A percentile compares a stretch with the other conserved stretches of the same genome.
Conservation (phyloP, 2,329 filamentous ascomycete species). For the Geosmithia putterillii region DNA sequence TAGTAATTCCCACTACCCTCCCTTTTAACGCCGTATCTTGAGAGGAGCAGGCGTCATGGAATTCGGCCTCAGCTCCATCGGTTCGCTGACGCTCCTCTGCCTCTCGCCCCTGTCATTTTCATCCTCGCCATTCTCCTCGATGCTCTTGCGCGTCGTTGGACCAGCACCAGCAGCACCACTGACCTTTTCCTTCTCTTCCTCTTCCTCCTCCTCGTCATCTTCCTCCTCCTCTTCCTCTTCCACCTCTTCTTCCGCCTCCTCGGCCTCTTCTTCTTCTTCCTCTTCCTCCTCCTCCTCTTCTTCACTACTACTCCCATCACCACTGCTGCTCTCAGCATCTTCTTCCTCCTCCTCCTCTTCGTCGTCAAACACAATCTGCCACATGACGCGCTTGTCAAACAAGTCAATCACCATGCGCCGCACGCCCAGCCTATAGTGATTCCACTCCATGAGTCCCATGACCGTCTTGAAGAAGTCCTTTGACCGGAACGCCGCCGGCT, state of each 20-base stretch:
- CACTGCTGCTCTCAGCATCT: constrained; percentile 38
- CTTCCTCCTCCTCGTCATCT: not conserved
- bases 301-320: constrained; percentile 27
- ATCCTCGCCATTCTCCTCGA: too few relatives aligned
- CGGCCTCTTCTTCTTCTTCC: not conserved
- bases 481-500: constrained; percentile 63
- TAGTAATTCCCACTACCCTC: not conserved
- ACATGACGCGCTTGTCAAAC: constrained; percentile 82
- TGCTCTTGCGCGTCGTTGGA: too few relatives aligned
- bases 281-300: not conserved
- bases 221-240: not conserved
- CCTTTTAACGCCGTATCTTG: constrained; percentile 14
- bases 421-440: constrained; percentile 78
- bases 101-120: constrained; percentile 43
- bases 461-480: constrained; percentile 73
- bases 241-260: not conserved
- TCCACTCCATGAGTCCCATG: constrained; percentile 73
- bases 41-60: constrained; percentile 20
- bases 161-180: too few relatives aligned
- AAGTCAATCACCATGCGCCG: constrained; percentile 86
- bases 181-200: not conserved
- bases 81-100: constrained; percentile 40
- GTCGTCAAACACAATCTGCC: constrained; percentile 66
- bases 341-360: constrained; percentile 42
- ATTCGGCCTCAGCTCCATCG: constrained; percentile 18